Evolutionary conservation across 2,329 filamentous ascomycete species (phyloP).

Genomic region (Knufia fluminis): DNA sequence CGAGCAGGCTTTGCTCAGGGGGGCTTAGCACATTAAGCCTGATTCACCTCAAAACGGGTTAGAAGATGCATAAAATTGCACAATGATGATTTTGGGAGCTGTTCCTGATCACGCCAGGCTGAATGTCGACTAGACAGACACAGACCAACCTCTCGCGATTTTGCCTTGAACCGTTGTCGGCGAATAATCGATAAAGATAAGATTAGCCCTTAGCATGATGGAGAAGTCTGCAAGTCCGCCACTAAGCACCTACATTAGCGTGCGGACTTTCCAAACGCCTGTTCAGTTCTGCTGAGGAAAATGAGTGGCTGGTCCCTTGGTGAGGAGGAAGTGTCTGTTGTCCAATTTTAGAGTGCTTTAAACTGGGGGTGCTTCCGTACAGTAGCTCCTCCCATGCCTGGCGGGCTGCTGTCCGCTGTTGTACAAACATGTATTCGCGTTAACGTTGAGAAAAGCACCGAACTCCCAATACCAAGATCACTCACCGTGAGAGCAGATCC

Average conservation of each 20-base stretch:
- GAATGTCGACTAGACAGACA: neutral
- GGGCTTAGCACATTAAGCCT: slow-evolving; percentile 3
- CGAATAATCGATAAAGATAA: slow-evolving; percentile 6
- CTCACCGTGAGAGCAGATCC: too few species aligned
- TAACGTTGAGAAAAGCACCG: too few species aligned
- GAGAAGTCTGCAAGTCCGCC: neutral
- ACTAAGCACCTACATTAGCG: neutral
- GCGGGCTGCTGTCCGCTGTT: too few species aligned
- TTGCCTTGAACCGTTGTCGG: neutral
- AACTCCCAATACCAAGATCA: too few species aligned
- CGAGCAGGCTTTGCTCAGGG: neutral
- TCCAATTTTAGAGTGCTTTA: neutral
- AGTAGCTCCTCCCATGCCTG: too few species aligned
- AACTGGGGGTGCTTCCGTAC: too few species aligned
- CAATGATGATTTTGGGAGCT: neutral
- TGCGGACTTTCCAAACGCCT: neutral
- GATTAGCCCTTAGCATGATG: neutral
- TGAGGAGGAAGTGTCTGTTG: neutral
- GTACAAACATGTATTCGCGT: too few species aligned
- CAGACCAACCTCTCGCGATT: neutral
- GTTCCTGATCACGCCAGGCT: neutral
- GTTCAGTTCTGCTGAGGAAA: neutral
- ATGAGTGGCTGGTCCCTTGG: neutral
- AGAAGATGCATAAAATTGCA: neutral
- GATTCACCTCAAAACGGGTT: neutral